These are phyloP conservation scores for Iris macrosiphon DNA, from an alignment of 106 monocot species.

Conservation along the genomic window DNA sequence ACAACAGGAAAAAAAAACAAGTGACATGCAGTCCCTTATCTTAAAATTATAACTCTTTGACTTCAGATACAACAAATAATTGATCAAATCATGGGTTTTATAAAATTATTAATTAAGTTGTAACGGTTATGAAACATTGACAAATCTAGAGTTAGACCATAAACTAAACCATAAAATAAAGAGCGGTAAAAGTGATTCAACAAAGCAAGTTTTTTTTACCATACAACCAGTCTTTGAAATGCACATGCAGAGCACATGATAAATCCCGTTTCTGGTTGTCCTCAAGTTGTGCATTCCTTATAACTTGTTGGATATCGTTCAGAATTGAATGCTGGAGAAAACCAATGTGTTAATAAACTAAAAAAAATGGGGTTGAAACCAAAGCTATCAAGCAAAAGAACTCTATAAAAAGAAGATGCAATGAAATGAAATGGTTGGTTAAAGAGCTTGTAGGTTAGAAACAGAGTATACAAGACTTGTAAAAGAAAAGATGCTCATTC, in stretches of 20 bases:
- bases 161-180: too few relatives aligned
- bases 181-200: background rate
- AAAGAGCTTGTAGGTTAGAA: too few relatives aligned
- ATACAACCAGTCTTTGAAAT: constrained; percentile 65
- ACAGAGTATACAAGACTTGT: too few relatives aligned
- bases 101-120: too few relatives aligned
- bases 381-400: background rate
- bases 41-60: too few relatives aligned
- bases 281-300: constrained; percentile 39
- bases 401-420: too few relatives aligned
- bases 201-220: constrained; percentile 19
- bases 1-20: too few relatives aligned
- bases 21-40: too few relatives aligned
- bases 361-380: background rate
- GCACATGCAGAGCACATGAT: constrained; percentile 35
- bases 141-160: too few relatives aligned
- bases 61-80: too few relatives aligned
- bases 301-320: constrained; percentile 34
- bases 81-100: too few relatives aligned
- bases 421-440: background rate
- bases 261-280: constrained; percentile 38
- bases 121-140: too few relatives aligned
- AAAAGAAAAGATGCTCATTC: background rate
- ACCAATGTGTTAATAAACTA: background rate
- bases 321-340: constrained; percentile 31